Evolutionary conservation across 164 flowering plant species (phyloP).

Genomic region (Santalum album): DNA sequence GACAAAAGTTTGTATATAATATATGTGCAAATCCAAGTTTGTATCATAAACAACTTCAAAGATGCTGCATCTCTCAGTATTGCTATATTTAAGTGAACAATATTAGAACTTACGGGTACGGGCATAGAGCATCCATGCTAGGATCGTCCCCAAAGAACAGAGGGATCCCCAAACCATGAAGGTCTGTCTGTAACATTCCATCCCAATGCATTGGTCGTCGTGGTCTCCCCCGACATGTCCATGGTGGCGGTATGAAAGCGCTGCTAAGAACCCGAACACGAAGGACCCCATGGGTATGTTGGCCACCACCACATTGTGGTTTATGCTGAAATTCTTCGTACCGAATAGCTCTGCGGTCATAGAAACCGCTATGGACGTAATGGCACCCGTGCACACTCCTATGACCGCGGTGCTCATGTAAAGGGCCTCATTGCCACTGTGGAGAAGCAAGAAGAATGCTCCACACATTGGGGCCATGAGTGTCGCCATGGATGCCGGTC

Average conservation of each 20-base stretch:
- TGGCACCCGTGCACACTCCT: too few relatives aligned
- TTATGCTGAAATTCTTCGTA: constrained; percentile 55
- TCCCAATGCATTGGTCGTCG: constrained; percentile 54
- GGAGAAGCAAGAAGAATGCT: too few relatives aligned
- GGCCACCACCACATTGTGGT: constrained; percentile 71
- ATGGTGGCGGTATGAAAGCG: constrained; percentile 40
- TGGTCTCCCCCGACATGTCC: constrained; percentile 4
- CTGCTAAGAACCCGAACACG: constrained; percentile 59
- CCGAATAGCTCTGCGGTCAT: constrained; percentile 81
- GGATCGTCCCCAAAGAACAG: constrained; percentile 42
- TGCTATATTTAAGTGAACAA: too few relatives aligned
- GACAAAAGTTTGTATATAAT: too few relatives aligned
- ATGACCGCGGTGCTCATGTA: too few relatives aligned
- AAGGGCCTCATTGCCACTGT: too few relatives aligned
- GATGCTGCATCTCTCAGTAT: too few relatives aligned
- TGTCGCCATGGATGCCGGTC: too few relatives aligned
- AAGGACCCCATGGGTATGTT: constrained; percentile 88
- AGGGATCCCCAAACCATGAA: constrained; percentile 70
- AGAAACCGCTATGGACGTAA: too few relatives aligned
- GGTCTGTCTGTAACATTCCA: constrained; percentile 45
- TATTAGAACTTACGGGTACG: constrained; percentile 51
- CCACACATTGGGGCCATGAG: too few relatives aligned
- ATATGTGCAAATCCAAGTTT: too few relatives aligned
- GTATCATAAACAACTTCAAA: too few relatives aligned
- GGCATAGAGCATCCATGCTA: constrained; percentile 40